phyloP scores from a whole-genome alignment of 2,329 filamentous ascomycete genomes.

The Ceratocystis huliohia region DNA sequence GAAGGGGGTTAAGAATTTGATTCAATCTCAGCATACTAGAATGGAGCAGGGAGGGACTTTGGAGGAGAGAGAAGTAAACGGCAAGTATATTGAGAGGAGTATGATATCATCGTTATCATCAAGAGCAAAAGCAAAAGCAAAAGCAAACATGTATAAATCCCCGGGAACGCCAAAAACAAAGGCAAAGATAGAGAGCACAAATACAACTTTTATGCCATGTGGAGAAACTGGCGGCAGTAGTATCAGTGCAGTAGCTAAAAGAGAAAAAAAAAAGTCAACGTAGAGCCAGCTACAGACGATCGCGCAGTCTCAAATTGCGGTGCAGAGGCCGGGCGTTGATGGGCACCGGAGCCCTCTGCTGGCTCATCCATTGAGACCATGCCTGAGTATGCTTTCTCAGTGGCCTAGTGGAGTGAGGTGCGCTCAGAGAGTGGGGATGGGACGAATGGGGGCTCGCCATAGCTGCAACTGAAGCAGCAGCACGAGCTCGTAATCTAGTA shows the following conservation, averaged over 20 bases:
- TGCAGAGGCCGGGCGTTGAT: slow-evolving; percentile 13
- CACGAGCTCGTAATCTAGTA: background rate
- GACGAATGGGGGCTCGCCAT: background rate
- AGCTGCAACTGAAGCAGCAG: slow-evolving; percentile 25
- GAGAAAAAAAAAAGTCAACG: slow-evolving; percentile 5
- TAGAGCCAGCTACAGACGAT: background rate
- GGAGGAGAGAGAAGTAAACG: background rate
- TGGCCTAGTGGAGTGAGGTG: background rate
- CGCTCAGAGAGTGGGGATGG: background rate
- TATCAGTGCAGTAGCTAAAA: background rate
- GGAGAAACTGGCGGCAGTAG: background rate
- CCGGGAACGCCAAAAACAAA: slow-evolving; percentile 1
- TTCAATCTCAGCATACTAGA: background rate
- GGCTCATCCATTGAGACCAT: slow-evolving; percentile 21
- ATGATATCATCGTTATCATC: slow-evolving; percentile 4
- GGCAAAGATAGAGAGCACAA: background rate
- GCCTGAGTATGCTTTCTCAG: slow-evolving; percentile 17
- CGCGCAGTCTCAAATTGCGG: slow-evolving; percentile 5
- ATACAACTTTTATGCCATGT: background rate
- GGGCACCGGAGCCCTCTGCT: slow-evolving; percentile 16
- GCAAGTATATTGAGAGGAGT: slow-evolving; percentile 8
- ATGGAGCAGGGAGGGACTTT: background rate
- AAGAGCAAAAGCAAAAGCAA: background rate
- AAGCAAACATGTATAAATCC: slow-evolving; percentile 6
- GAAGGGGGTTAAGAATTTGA: too few species aligned